A percentile compares a stretch with the other conserved stretches of the same genome.
phyloP scores from a whole-genome alignment of 176 grass and related monocot genomes.

The Luzula sylvatica region DNA sequence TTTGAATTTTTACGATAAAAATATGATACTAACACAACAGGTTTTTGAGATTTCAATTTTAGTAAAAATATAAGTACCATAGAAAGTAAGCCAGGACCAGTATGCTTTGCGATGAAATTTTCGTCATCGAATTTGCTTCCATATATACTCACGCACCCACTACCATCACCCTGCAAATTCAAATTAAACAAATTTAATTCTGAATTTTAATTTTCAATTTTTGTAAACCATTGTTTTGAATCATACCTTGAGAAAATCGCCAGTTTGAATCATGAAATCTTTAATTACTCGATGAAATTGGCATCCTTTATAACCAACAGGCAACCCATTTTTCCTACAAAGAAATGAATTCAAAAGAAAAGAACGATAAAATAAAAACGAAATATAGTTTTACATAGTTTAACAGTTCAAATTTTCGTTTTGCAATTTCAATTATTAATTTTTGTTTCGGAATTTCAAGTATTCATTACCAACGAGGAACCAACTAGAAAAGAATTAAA shows the following conservation, averaged over 20 bases:
- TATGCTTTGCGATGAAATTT: constrained; percentile 96
- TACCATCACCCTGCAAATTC: constrained; percentile 65
- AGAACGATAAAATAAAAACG: background rate
- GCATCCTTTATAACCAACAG: constrained; percentile 76
- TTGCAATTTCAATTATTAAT: background rate
- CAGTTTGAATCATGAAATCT: constrained; percentile 98
- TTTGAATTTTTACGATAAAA: too few relatives aligned
- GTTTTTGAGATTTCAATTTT: too few relatives aligned
- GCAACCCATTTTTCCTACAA: constrained; percentile 52
- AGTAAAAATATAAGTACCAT: constrained; percentile 37
- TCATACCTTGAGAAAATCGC: constrained; percentile 93
- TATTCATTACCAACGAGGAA: background rate
- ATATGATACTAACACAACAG: too few relatives aligned
- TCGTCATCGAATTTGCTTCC: constrained; percentile 97
- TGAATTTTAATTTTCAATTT: background rate
- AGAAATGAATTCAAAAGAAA: background rate
- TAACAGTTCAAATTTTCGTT: background rate
- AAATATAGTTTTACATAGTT: background rate
- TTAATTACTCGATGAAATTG: constrained; percentile 98
- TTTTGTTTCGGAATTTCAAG: background rate
- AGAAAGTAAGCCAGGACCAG: constrained; percentile 79
- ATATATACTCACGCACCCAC: constrained; percentile 75
- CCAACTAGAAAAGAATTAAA: background rate
- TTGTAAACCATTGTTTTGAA: too few relatives aligned
- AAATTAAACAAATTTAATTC: too few relatives aligned